Percentiles rank a stretch among this genome's conserved stretches.
phyloP scores from a whole-genome alignment of 176 grass and related monocot species.

The Rhipidocladum racemiflorum region DNA sequence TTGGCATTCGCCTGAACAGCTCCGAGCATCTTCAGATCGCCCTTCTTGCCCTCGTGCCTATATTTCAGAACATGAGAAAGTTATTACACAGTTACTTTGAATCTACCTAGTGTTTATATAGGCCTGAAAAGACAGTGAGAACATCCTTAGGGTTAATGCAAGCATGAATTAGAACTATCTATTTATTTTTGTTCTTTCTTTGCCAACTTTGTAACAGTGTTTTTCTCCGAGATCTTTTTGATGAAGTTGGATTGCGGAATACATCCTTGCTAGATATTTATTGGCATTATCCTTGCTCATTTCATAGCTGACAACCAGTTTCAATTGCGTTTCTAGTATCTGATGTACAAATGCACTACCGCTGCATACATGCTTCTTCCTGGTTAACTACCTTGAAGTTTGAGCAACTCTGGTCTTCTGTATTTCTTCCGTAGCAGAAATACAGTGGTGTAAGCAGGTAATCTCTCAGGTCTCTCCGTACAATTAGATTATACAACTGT shows the following conservation, averaged over 20 bases:
- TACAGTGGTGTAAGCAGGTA: background rate
- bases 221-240: background rate
- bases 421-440: no score
- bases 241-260: background rate
- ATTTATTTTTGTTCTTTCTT: slow-evolving; percentile 23
- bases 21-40: slow-evolving; percentile 83
- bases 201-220: slow-evolving; percentile 27
- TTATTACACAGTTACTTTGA: slow-evolving; percentile 39
- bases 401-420: background rate
- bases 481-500: background rate
- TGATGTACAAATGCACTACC: background rate
- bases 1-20: slow-evolving; percentile 85
- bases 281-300: background rate
- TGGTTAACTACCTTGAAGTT: background rate
- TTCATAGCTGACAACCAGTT: background rate
- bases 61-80: slow-evolving; percentile 55
- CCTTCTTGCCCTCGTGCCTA: slow-evolving; percentile 68
- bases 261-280: slow-evolving; percentile 15
- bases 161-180: slow-evolving; percentile 40
- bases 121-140: background rate
- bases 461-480: background rate
- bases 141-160: slow-evolving; percentile 20
- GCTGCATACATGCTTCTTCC: background rate
- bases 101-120: slow-evolving; percentile 9
- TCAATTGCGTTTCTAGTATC: background rate